Conservation (phyloP, 768 basidiomycete genomes). For the Fibroporia radiculosa region DNA sequence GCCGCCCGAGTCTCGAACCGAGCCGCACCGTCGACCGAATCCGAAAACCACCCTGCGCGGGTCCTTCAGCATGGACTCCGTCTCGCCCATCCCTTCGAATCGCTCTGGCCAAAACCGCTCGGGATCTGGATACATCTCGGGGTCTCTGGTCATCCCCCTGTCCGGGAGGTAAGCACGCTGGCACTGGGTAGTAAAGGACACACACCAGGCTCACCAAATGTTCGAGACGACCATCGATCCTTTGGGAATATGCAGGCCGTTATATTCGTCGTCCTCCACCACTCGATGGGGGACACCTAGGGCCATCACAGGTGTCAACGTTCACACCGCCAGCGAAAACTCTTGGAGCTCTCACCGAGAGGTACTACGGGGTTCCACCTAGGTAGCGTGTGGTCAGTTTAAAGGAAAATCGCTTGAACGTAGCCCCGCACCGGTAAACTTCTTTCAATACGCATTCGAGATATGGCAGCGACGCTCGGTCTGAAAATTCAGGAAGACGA, state of each 20-base stretch:
- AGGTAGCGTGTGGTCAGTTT: neutral
- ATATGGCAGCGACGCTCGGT: slow-evolving; percentile 20
- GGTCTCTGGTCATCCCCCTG: slow-evolving; percentile 16
- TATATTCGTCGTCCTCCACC: slow-evolving; percentile 13
- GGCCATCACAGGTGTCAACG: too few species aligned
- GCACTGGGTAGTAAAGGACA: too few species aligned
- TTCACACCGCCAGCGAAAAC: neutral
- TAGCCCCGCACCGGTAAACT: slow-evolving; percentile 16
- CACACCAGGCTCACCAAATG: slow-evolving; percentile 6
- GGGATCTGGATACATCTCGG: slow-evolving; percentile 21
- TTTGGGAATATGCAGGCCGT: slow-evolving; percentile 5
- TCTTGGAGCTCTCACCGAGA: neutral
- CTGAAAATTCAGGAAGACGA: slow-evolving; percentile 19
- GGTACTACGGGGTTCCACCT: slow-evolving; percentile 2
- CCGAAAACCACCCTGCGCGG: slow-evolving; percentile 45
- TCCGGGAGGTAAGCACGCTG: neutral
- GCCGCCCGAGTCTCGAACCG: too few species aligned
- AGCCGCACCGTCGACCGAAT: slow-evolving; percentile 39
- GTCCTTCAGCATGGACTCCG: slow-evolving; percentile 14
- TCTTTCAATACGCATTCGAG: slow-evolving; percentile 20
- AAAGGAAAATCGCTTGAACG: neutral
- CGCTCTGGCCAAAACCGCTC: slow-evolving; percentile 22
- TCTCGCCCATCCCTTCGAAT: slow-evolving; percentile 14
- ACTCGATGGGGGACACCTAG: slow-evolving; percentile 6
- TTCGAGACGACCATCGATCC: slow-evolving; percentile 8